Evolutionary conservation across 495 filamentous ascomycete species (phyloP), one percentile per base, ranked within the genome.

Genomic region (Penicillium odoratum): DNA sequence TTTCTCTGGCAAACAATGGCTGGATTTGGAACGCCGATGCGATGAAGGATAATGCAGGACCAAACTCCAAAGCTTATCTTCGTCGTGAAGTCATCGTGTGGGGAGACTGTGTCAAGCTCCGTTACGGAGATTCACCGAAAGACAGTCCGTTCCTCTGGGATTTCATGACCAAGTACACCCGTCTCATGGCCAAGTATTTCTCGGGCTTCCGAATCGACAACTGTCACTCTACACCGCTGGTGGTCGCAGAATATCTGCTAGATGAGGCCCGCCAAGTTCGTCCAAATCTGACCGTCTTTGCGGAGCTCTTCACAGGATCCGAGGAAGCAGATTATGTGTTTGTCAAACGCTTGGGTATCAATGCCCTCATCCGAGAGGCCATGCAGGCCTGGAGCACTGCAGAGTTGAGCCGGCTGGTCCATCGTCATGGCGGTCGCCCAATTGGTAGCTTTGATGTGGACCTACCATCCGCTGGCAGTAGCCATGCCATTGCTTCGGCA

Each of bases 21-120:
- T 99, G 95, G 95, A 91, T 98, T 18, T 99, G 95, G 95, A 92
- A 90, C 59, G 92, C 94, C 13, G 92, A 96, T 67, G 92, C 92
- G 0, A 83, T 98, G 73, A 85, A 88, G 26, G 95, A 99, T 71
- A 93, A 97, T 68, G 95, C 95, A 16, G 95, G 95, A 0, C 88
- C 90, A 0, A 72, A 88, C 42, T 97, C 93, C 3, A 88, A 87
- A 42, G 90, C 93, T 36, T 99, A 99, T 64, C 81, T 98, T 6
- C 85, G 92, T 25, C 84, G 95, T 43, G 92, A 99, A 71, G 91
- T 99, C 49, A 98, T 99, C 61, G 89, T 96, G 38, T 99, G 95
- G 95, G 90, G 91, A 16, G 95, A 99, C 67, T 99, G 95, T 74
- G 94, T 97, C 7, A 99, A 98, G 78, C 83, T 99, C 18, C 86